These are phyloP conservation scores for Ophiocordyceps polyrhachis-furcata DNA, from an alignment of 2,329 filamentous ascomycete species.

Conservation along the genomic window DNA sequence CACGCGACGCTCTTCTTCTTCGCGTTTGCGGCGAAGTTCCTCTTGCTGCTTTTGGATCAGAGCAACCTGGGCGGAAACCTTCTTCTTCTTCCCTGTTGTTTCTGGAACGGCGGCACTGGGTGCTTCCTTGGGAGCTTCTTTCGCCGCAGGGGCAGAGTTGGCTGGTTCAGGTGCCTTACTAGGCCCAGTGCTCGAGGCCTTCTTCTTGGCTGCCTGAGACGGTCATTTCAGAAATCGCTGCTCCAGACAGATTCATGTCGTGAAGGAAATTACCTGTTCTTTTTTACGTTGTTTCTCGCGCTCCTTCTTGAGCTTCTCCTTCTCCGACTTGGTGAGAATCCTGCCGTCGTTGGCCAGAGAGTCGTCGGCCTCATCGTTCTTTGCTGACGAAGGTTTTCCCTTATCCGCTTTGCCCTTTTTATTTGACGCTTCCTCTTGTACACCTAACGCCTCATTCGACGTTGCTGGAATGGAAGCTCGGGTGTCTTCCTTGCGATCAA, in stretches of 20 bases:
- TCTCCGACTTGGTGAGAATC: constrained; percentile 92
- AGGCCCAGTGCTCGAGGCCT: constrained; percentile 22
- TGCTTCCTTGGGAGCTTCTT: constrained; percentile 31
- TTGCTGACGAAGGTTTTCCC: constrained; percentile 19
- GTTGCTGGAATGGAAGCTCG: constrained; percentile 20
- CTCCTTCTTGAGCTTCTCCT: constrained; percentile 96
- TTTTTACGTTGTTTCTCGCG: constrained; percentile 97
- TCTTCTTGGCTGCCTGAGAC: constrained; percentile 61
- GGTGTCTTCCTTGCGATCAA: constrained; percentile 46
- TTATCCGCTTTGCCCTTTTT: constrained; percentile 49
- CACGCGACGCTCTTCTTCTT: constrained; percentile 41
- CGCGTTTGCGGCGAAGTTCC: constrained; percentile 44
- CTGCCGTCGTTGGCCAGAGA: constrained; percentile 39
- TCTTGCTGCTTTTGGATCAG: constrained; percentile 71
- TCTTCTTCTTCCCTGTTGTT: constrained; percentile 64
- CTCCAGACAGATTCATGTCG: too few relatives aligned
- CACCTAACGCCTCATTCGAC: constrained; percentile 61
- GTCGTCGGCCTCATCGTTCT: constrained; percentile 29
- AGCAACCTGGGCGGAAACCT: constrained; percentile 56
- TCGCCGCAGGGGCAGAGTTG: constrained; percentile 15
- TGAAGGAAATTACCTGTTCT: constrained; percentile 50
- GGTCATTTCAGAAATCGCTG: neutral
- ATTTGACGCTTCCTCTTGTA: constrained; percentile 67
- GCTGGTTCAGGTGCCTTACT: constrained; percentile 11
- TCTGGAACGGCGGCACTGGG: constrained; percentile 19